phyloP scores from a whole-genome alignment of 1,284 basidiomycete species.

The Cryptococcus sp. region DNA sequence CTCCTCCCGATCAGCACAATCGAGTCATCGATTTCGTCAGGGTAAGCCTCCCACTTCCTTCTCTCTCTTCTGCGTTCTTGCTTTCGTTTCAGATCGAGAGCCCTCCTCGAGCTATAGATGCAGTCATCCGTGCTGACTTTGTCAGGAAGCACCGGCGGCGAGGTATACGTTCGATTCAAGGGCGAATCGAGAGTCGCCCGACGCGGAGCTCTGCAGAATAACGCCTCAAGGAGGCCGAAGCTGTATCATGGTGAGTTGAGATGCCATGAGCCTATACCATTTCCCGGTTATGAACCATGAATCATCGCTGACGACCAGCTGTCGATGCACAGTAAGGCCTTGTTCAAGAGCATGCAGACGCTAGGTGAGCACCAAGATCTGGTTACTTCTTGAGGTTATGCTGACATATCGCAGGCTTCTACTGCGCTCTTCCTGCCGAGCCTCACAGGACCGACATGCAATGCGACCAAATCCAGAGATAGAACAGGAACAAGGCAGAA shows the following conservation, averaged over 20 bases:
- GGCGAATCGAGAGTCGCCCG: slow-evolving; percentile 47
- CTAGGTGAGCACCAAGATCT: slow-evolving; percentile 14
- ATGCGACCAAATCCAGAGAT: slow-evolving; percentile 56
- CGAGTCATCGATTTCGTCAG: slow-evolving; percentile 37
- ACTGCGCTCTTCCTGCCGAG: slow-evolving; percentile 67
- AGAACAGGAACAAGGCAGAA: too few relatives aligned
- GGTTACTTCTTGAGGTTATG: neutral
- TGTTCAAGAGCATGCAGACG: slow-evolving; percentile 69
- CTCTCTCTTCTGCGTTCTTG: too few relatives aligned
- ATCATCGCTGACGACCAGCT: slow-evolving; percentile 48
- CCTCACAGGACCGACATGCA: slow-evolving; percentile 67
- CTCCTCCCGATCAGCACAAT: slow-evolving; percentile 30
- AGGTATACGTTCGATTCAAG: slow-evolving; percentile 45
- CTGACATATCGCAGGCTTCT: slow-evolving; percentile 55
- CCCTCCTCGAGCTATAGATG: too few relatives aligned
- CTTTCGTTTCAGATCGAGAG: too few relatives aligned
- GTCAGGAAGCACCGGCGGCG: slow-evolving; percentile 18
- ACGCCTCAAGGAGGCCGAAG: slow-evolving; percentile 49
- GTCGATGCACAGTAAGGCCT: slow-evolving; percentile 59
- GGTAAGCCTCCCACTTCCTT: slow-evolving; percentile 21
- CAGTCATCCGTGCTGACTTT: neutral
- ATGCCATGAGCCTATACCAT: neutral
- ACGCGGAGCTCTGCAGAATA: slow-evolving; percentile 62
- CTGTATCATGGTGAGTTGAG: slow-evolving; percentile 59
- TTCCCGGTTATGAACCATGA: neutral